A percentile compares a stretch with the other conserved stretches of the same genome.
phyloP scores from a whole-genome alignment of 2,329 filamentous ascomycete genomes.

The Colletotrichum sp. region DNA sequence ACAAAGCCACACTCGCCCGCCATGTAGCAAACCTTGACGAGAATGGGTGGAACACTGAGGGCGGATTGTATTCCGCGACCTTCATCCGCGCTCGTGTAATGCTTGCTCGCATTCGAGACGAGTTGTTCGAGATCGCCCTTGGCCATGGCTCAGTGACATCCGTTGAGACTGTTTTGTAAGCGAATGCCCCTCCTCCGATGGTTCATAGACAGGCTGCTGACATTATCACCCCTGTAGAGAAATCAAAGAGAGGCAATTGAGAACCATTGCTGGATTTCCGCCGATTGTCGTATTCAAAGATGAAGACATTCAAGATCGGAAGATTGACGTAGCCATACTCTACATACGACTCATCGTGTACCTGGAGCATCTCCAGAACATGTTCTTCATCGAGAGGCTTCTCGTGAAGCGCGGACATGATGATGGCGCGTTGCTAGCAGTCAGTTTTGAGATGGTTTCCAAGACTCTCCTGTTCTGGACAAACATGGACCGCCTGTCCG shows the following conservation, averaged over 20 bases:
- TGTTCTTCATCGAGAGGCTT: conserved; percentile 64
- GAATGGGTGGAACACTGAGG: conserved; percentile 42
- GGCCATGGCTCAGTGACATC: conserved; percentile 35
- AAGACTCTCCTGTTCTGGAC: conserved; percentile 54
- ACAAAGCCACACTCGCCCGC: conserved; percentile 28
- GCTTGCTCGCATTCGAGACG: conserved; percentile 28
- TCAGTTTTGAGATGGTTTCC: conserved; percentile 53
- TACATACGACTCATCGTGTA: conserved; percentile 52
- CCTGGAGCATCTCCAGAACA: conserved; percentile 59
- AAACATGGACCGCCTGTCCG: conserved; percentile 48
- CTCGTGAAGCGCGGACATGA: conserved; percentile 49
- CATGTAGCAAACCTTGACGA: conserved; percentile 33
- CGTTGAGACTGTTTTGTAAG: conserved; percentile 38
- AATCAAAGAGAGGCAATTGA: conserved; percentile 38
- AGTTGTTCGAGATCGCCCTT: conserved; percentile 32
- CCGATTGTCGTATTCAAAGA: conserved; percentile 42
- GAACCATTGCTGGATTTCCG: conserved; percentile 38
- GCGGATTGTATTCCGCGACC: conserved; percentile 33
- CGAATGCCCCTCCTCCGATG: background rate
- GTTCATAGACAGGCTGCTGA: background rate
- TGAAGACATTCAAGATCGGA: conserved; percentile 38
- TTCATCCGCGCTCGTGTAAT: conserved; percentile 27
- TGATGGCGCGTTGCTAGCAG: conserved; percentile 43
- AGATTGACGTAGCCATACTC: conserved; percentile 32
- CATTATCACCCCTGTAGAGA: conserved; percentile 27